Evolutionary conservation across 768 basidiomycete genomes (phyloP).

Genomic region (Sarcomyxa edulis): DNA sequence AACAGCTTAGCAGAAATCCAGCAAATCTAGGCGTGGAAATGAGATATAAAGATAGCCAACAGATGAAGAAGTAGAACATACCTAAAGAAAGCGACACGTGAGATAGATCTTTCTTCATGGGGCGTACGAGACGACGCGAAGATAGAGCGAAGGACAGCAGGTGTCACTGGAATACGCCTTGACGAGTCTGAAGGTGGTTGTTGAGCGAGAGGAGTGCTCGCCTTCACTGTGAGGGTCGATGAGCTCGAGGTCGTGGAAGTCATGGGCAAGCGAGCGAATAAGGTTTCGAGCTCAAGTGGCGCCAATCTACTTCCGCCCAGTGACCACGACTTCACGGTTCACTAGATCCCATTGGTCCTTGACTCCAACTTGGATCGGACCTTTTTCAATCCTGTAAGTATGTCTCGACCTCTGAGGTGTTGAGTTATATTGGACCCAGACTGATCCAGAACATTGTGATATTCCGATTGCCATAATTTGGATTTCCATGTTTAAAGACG

Average conservation of each 20-base stretch:
- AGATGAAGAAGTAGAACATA: slow-evolving; percentile 20
- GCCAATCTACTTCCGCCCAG: no score
- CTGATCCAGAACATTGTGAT: slow-evolving; percentile 24
- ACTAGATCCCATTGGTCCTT: no score
- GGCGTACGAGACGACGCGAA: slow-evolving; percentile 83
- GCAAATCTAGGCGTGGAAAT: slow-evolving; percentile 49
- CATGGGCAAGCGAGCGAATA: slow-evolving; percentile 21
- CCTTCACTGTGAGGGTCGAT: slow-evolving; percentile 33
- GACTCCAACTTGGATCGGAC: no score
- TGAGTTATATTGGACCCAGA: no score
- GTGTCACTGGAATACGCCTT: slow-evolving; percentile 77
- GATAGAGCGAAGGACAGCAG: slow-evolving; percentile 75
- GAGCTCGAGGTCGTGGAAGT: slow-evolving; percentile 49
- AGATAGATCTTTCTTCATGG: slow-evolving; percentile 78
- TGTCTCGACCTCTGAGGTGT: no score
- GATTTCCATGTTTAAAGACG: no score
- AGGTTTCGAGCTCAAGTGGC: background rate
- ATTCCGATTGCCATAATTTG: no score
- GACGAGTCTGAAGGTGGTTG: slow-evolving; percentile 39
- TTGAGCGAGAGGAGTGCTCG: slow-evolving; percentile 29
- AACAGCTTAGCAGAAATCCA: slow-evolving; percentile 78
- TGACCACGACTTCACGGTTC: no score
- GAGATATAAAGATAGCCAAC: slow-evolving; percentile 1
- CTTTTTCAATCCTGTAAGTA: no score
- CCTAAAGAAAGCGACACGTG: slow-evolving; percentile 85